These are phyloP conservation scores for Synchytrium microbalum DNA, from an alignment of 371 early-diverging fungal species.

Conservation along the genomic window DNA sequence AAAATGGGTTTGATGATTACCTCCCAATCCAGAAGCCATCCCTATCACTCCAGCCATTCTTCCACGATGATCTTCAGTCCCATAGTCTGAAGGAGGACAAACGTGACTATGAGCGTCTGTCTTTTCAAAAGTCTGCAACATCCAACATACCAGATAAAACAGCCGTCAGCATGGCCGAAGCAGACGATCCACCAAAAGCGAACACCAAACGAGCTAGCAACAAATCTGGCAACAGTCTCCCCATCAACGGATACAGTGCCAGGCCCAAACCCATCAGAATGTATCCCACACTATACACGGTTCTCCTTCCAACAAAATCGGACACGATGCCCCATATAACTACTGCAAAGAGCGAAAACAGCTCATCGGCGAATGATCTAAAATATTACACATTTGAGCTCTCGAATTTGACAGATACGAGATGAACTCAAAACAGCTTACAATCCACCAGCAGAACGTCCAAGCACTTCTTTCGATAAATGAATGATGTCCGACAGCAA, in stretches of 20 bases:
- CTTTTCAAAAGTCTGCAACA: constrained; percentile 19
- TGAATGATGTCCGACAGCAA: constrained; percentile 30
- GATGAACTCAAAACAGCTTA: background rate
- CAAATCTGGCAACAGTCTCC: constrained; percentile 40
- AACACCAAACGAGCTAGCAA: constrained; percentile 46
- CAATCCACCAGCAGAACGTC: constrained; percentile 34
- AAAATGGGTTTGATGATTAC: too few relatives aligned
- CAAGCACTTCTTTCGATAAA: constrained; percentile 22
- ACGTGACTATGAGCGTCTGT: background rate
- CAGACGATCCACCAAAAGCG: constrained; percentile 63
- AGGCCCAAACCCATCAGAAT: constrained; percentile 46
- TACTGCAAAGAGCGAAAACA: constrained; percentile 39
- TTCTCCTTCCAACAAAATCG: constrained; percentile 41
- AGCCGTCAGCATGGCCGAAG: constrained; percentile 54
- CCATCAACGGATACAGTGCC: constrained; percentile 34
- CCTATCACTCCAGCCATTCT: constrained; percentile 19
- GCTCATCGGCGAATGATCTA: constrained; percentile 36
- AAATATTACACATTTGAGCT: background rate
- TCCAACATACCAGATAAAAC: constrained; percentile 34
- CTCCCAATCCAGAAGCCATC: background rate
- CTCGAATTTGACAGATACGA: background rate
- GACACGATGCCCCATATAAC: constrained; percentile 50
- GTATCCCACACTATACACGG: constrained; percentile 45
- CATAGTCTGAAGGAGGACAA: background rate
- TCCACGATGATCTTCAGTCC: constrained; percentile 23